phyloP scores from a whole-genome alignment of 257 asterid species.

The Rhazya stricta region DNA sequence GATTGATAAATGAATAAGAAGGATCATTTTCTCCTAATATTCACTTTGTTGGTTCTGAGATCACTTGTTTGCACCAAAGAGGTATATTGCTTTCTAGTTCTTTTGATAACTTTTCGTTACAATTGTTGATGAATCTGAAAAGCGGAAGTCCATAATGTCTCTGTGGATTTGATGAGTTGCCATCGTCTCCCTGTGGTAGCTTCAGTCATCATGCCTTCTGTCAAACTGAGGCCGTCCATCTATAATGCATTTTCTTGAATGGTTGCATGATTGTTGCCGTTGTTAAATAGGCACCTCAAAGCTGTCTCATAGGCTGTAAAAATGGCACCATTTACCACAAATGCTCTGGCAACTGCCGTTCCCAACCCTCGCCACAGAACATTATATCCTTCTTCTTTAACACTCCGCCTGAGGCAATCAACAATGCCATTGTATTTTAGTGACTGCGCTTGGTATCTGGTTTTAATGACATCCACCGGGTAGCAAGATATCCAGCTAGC shows the following conservation, averaged over 20 bases:
- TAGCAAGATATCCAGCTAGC: constrained; percentile 76
- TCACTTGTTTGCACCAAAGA: neutral
- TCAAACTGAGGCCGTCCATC: neutral
- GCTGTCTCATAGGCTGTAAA: constrained; percentile 73
- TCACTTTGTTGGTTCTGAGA: neutral
- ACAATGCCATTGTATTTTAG: constrained; percentile 41
- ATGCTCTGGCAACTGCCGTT: constrained; percentile 61
- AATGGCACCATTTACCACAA: constrained; percentile 61
- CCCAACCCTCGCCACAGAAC: constrained; percentile 79
- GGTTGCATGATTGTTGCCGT: constrained; percentile 19
- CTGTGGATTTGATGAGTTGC: neutral
- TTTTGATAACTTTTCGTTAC: neutral
- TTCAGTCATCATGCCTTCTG: neutral
- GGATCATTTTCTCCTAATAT: neutral
- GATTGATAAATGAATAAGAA: neutral
- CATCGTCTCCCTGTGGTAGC: neutral
- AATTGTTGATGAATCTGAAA: neutral
- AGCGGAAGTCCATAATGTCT: neutral
- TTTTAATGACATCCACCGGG: constrained; percentile 70
- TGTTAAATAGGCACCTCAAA: constrained; percentile 37
- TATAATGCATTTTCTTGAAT: constrained; percentile 27
- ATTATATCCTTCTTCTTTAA: constrained; percentile 45
- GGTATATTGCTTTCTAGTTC: neutral
- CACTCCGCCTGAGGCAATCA: constrained; percentile 51
- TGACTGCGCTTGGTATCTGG: constrained; percentile 60